Evolutionary conservation across 2,329 filamentous ascomycete species (phyloP), one percentile per base, ranked within the genome.

Genomic region (Plenodomus lindquistii): DNA sequence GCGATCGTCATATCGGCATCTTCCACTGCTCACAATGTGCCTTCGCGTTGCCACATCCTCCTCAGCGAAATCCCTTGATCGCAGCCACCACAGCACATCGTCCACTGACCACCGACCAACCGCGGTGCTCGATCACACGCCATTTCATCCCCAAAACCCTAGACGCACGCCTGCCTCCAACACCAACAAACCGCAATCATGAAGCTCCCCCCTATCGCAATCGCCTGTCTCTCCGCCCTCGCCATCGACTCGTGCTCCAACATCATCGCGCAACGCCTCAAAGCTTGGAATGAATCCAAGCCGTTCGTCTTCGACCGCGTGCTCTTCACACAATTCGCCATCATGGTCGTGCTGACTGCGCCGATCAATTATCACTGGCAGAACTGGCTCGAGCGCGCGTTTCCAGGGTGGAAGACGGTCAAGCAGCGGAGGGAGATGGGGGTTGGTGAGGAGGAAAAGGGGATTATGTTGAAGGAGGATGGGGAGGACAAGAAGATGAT

Each of bases 291-390:
- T 19, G 59, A 67, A 39, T 62, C 54, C 18, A 62, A 54, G 27
- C 67, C 68, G n/a, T 71, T 73, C 53, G 65, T 67, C 48, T 72
- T 73, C 55, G 66, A 72, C 51, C 55, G 58, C 40, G 59, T 65
- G 44, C 66, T 72, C 45, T 73, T 73, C 60, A 57, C 65, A 46
- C 70, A 71, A 47, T 71, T 73, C 49, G 61, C 66, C 37, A 57
- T 90, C 48, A 94, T 87, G 75, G 82, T 85, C 46, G 66, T 88
- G 29, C 67, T 96, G 47, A 86, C 81, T 65, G 87, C 87, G 20
- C 91, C 91, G 1, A 86, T 89, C 36, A 96, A 97, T 73, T 90
- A 89, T 67, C 72, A 89, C 61, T 96, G 91, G 91, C 91, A 96
- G 78, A 81, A 85, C 34, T 88, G 82, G 70, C 80, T 96, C 31